Conservation (phyloP, 78 protist species). For the Dictyostelium intermedium region DNA sequence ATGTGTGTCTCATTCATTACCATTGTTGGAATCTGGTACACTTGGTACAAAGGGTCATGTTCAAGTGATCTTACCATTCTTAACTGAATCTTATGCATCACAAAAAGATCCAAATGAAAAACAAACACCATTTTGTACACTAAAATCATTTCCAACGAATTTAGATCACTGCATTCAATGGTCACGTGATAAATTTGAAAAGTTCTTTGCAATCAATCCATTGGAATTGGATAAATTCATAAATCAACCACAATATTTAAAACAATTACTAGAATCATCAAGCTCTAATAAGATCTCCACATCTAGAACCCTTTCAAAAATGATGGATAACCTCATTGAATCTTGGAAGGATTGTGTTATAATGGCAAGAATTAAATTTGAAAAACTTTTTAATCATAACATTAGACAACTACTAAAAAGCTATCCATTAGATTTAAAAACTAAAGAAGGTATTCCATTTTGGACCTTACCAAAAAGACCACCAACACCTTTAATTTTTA, state of each 20-base stretch:
- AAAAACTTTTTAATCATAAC: constrained; percentile 50
- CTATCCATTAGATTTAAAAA: constrained; percentile 76
- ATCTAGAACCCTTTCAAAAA: constrained; percentile 18
- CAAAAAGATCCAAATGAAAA: constrained; percentile 83
- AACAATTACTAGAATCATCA: constrained; percentile 6
- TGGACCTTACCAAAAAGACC: constrained; percentile 86
- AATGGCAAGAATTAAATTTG: constrained; percentile 69
- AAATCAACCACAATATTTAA: constrained; percentile 27
- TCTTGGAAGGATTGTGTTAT: constrained; percentile 56
- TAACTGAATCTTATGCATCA: constrained; percentile 74
- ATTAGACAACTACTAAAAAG: constrained; percentile 28
- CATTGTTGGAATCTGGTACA: constrained; percentile 99
- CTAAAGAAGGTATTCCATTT: constrained; percentile 77
- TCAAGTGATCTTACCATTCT: constrained; percentile 85
- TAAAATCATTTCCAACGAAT: constrained; percentile 97
- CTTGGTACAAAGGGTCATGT: constrained; percentile 97
- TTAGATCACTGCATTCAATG: constrained; percentile 96
- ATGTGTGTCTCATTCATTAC: constrained; percentile 89
- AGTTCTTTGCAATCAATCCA: constrained; percentile 81
- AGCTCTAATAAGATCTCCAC: constrained; percentile 23
- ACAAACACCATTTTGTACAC: constrained; percentile 96
- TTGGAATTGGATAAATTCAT: constrained; percentile 86
- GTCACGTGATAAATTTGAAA: constrained; percentile 96
- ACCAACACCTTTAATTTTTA: constrained; percentile 47
- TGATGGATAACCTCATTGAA: constrained; percentile 14